These are phyloP conservation scores for Coniella vitis DNA, from an alignment of 2,329 filamentous ascomycete genomes.

Conservation along the genomic window DNA sequence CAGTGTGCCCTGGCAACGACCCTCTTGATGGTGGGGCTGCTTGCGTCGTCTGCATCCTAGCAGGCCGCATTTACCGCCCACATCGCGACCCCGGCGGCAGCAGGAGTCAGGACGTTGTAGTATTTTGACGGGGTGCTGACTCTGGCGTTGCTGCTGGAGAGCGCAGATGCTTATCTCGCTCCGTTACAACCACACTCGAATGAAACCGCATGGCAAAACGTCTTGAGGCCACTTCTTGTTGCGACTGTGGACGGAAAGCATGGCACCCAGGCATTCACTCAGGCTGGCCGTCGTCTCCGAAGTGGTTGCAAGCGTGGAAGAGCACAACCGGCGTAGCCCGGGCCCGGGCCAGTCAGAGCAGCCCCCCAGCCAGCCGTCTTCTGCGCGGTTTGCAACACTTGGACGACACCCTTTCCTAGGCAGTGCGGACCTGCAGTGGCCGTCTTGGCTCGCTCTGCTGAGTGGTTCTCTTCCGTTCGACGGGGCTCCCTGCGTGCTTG, in stretches of 20 bases:
- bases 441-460: background rate
- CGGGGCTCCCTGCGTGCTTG: background rate
- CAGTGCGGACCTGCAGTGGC: conserved; percentile 7
- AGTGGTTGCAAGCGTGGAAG: conserved; percentile 12
- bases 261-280: too few relatives aligned
- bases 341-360: conserved; percentile 10
- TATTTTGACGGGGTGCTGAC: background rate
- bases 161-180: background rate
- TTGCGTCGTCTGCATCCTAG: background rate
- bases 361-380: conserved; percentile 1
- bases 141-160: background rate
- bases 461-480: background rate
- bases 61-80: conserved; percentile 8
- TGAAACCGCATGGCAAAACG: background rate
- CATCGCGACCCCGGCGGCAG: background rate
- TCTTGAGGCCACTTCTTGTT: background rate
- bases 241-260: too few relatives aligned
- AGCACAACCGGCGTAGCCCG: background rate
- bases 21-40: background rate
- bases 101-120: background rate
- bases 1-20: conserved; percentile 7
- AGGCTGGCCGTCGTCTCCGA: background rate
- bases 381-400: conserved; percentile 5
- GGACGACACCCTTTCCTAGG: too few relatives aligned
- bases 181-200: background rate